Evolutionary conservation across 2,329 filamentous ascomycete species (phyloP), one percentile per base, ranked within the genome.

Genomic region (Fusarium decemcellulare): DNA sequence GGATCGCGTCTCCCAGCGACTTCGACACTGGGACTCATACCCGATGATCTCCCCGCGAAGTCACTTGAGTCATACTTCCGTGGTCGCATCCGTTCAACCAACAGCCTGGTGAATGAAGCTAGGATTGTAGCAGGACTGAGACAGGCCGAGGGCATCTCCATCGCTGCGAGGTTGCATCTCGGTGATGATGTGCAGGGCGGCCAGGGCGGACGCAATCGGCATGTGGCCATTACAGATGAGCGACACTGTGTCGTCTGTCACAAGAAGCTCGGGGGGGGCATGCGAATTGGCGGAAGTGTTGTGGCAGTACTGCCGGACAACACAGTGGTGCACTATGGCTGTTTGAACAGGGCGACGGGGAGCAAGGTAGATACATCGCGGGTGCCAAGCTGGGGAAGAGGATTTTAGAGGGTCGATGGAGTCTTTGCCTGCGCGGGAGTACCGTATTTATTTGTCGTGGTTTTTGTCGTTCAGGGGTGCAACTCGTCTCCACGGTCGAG

Each of bases 1-100:
- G 96, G 96, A 50, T 94, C 95, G 11, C 92, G 96, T 11, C 88
- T 99, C 7, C 95, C 97, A 0, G 94, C 96, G 0, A 89, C 90
- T 6, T 95, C 93, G 36, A 97, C 95, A 0, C 85, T 99, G 8
- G 90, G 92, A 18, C 86, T 99, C 23, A 95, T 99, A 46, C 96
- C 96, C 0, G 88, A 93, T 63, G 85, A 88, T 5, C 88, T 98
- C 8, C 91, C 94, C 0, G 89, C 98, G 8, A 84, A 87, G 39
- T 89, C 96, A 61, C 88, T 99, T 0, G 93, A 95, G 75, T 92
- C 92, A 14, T 99, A 99, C 81, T 98, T 99, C 85, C 90, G 91
- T 39, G 94, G 95, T 11, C 91, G 95, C 23, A 97, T 98, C 74
- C 91, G 96, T 18, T 90, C 91, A 11, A 94, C 94, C 55, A 98